Conservation (phyloP, 139 green algal species). For the Astrephomene gubernaculifera region DNA sequence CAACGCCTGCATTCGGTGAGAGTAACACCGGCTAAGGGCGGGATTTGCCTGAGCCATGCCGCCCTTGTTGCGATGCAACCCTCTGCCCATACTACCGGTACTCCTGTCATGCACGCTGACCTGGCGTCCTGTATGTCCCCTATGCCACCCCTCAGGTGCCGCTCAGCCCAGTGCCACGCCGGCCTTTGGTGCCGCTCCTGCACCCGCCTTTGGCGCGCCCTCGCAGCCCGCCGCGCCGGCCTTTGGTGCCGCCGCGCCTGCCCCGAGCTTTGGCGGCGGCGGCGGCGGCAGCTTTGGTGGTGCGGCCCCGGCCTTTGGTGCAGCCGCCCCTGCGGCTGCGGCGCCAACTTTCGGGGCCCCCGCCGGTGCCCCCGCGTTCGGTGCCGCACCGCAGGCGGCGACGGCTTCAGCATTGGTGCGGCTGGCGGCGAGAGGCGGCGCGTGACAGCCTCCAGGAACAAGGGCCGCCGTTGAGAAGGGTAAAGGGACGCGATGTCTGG, state of each 20-base stretch:
- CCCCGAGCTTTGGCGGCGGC: neutral
- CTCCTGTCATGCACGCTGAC: too few relatives aligned
- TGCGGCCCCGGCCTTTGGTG: neutral
- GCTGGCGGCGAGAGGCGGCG: constrained; percentile 14
- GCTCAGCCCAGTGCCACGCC: neutral
- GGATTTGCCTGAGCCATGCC: too few relatives aligned
- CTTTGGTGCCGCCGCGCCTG: neutral
- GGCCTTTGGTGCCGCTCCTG: neutral
- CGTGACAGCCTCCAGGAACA: constrained; percentile 9
- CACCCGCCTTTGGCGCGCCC: neutral
- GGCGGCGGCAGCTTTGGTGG: too few relatives aligned
- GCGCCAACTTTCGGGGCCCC: neutral
- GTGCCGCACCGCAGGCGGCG: neutral
- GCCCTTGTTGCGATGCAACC: too few relatives aligned
- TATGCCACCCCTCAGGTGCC: too few relatives aligned
- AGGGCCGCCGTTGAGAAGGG: constrained; percentile 9
- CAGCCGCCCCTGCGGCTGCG: neutral
- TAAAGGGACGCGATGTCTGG: too few relatives aligned
- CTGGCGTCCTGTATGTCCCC: too few relatives aligned
- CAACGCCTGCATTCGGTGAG: neutral
- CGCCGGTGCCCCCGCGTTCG: neutral
- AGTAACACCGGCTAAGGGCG: too few relatives aligned
- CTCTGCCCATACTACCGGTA: too few relatives aligned
- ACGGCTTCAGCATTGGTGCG: constrained; percentile 30
- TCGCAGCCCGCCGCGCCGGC: neutral